phyloP scores from a whole-genome alignment of 2,329 filamentous ascomycete species.

The Cercospora brassicicola region DNA sequence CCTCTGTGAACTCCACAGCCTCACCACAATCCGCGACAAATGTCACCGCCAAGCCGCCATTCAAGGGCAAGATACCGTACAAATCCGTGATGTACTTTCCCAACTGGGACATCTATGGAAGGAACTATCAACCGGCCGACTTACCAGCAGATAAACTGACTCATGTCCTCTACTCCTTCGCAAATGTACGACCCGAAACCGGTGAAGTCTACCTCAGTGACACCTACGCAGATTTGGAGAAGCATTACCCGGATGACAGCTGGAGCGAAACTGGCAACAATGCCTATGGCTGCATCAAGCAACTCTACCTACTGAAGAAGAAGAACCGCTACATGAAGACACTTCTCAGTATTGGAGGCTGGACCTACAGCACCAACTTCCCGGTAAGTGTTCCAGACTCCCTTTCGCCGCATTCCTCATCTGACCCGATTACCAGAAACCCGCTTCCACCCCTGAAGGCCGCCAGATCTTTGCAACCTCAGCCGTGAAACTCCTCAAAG shows the following conservation, averaged over 20 bases:
- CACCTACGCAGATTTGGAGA: constrained; percentile 66
- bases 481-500: constrained; percentile 72
- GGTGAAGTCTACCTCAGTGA: constrained; percentile 78
- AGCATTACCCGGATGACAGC: constrained; percentile 67
- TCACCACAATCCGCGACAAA: not conserved
- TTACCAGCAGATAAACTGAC: constrained; percentile 78
- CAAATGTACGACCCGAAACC: constrained; percentile 74
- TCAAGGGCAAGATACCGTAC: constrained; percentile 10
- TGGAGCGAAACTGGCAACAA: constrained; percentile 66
- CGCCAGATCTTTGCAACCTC: constrained; percentile 67
- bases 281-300: constrained; percentile 74
- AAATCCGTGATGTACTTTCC: constrained; percentile 28
- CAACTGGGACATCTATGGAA: constrained; percentile 43
- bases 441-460: constrained; percentile 63
- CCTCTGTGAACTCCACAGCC: not conserved
- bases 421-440: constrained; percentile 36
- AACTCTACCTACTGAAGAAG: constrained; percentile 74
- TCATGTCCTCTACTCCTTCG: constrained; percentile 90
- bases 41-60: not conserved
- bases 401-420: not conserved
- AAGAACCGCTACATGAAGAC: constrained; percentile 73
- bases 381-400: constrained; percentile 39
- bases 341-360: constrained; percentile 80
- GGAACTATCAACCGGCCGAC: constrained; percentile 77
- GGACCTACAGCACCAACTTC: constrained; percentile 79